Base-by-base conservation (phyloP, 768 basidiomycete species). In the Hypholoma fasciculare region DNA sequence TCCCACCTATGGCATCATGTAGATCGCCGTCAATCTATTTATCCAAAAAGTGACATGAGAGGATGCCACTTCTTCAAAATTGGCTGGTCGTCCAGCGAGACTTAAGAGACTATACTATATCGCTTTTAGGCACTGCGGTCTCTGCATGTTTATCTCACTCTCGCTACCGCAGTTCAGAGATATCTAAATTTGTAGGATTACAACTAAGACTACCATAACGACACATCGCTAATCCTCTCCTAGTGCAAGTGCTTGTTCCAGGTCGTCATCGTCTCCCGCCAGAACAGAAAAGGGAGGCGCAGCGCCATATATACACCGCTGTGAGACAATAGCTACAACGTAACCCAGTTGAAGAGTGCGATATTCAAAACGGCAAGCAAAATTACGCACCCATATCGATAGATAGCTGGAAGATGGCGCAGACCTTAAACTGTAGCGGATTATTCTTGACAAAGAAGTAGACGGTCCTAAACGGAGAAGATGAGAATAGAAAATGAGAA, bases 401-500 rank as follows among this genome's bases (percentile, higher is more conserved):
- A 1, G 89, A 89, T 46, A 94, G 72, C 68, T 94, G 93, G 68
- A 94, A 94, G 58, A 94, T 78, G 4, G 90, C 87, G 63, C 92
- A 94, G 40, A 84, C 82, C 70, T 89, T 87, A 78, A 94, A 94
- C 64, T 91, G 92, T 50, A 94, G 65, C 1, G 90, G 88, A 0
- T 87, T 87, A 12, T 76, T 69, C 67, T 89, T 82, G 49, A 86
- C 61, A 73, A 94, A 93, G 72, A 94, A 94, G 67, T 94, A 94
- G 3, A 80, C 79, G 11, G 88, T 85, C 69, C 92, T 94, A 64
- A 23, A 39, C 49, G 12, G 43, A n/a, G 39, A 4, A 30, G 27
- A 54, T 62, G 7, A 54, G 46, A 36, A 37, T 47, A n/a, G 39
- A 4, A 30, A 30, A 54, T 62, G 7, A 53, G 46, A 36, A 37